Evolutionary conservation across 75 land plant genomes (phyloP).

Genomic region (Selaginella moellendorffii): DNA sequence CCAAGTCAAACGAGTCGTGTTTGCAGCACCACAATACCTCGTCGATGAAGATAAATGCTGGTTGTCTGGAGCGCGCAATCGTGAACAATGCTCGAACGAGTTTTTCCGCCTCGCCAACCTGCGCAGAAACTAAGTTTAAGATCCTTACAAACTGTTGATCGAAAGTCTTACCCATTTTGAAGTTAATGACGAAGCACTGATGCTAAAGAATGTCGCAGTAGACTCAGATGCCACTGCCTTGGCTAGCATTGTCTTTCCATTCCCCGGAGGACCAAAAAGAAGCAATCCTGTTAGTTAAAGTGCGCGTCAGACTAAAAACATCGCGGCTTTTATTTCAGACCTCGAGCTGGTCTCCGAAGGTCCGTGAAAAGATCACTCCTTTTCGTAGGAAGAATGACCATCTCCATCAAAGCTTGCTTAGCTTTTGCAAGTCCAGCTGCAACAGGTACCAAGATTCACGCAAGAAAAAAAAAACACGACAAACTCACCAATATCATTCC

Average conservation of each 20-base stretch:
- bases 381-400: constrained; percentile 88
- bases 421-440: constrained; percentile 91
- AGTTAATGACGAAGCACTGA: constrained; percentile 85
- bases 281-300: constrained; percentile 47
- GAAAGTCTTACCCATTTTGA: constrained; percentile 80
- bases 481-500: constrained; percentile 88
- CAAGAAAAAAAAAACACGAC: background rate
- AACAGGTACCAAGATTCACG: constrained; percentile 1
- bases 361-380: constrained; percentile 91
- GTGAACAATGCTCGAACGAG: constrained; percentile 81
- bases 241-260: constrained; percentile 98
- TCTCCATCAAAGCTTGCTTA: constrained; percentile 85
- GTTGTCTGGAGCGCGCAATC: constrained; percentile 76
- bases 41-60: constrained; percentile 93
- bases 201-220: constrained; percentile 85
- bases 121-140: background rate
- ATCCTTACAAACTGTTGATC: background rate
- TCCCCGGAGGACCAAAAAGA: constrained; percentile 98
- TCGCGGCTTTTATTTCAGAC: constrained; percentile 14
- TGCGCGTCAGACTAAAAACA: background rate
- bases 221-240: constrained; percentile 98
- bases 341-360: constrained; percentile 85
- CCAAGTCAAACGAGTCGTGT: constrained; percentile 4
- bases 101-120: constrained; percentile 97
- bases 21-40: constrained; percentile 37